These are phyloP conservation scores for Ramaria sp. DNA, from an alignment of 768 basidiomycete genomes.

Conservation along the genomic window DNA sequence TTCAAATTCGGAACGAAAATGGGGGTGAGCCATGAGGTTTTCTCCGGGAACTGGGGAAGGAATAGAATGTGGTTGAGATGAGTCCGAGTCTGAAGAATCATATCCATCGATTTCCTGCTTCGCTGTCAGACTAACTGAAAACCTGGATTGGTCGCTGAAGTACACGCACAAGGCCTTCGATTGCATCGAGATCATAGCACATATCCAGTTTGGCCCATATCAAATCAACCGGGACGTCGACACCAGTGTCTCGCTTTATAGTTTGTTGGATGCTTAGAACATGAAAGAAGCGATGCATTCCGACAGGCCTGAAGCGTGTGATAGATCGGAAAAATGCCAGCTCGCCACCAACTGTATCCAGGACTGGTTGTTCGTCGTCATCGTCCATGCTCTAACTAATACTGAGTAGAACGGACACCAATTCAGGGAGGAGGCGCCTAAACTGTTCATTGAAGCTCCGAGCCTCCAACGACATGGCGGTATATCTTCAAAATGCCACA, in stretches of 20 bases:
- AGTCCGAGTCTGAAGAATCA: slow-evolving; percentile 31
- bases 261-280: slow-evolving; percentile 62
- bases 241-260: slow-evolving; percentile 63
- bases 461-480: not conserved
- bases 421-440: not conserved
- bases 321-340: slow-evolving; percentile 77
- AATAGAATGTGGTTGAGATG: slow-evolving; percentile 37
- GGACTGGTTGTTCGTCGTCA: slow-evolving; percentile 26
- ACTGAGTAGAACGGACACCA: not conserved
- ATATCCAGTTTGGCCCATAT: slow-evolving; percentile 66
- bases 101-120: slow-evolving; percentile 36
- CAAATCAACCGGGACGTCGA: slow-evolving; percentile 43
- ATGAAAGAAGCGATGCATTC: slow-evolving; percentile 76
- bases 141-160: slow-evolving; percentile 1
- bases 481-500: not conserved
- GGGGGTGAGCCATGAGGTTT: slow-evolving; percentile 58
- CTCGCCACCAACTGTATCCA: slow-evolving; percentile 71
- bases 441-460: not conserved
- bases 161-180: slow-evolving; percentile 57
- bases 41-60: slow-evolving; percentile 61
- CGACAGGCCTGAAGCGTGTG: slow-evolving; percentile 73
- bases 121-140: not conserved
- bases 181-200: slow-evolving; percentile 65
- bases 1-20: slow-evolving; percentile 62
- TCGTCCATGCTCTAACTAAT: not conserved